These are phyloP conservation scores for Aphanocladium album DNA, from an alignment of 2,329 filamentous ascomycete genomes.

Conservation along the genomic window DNA sequence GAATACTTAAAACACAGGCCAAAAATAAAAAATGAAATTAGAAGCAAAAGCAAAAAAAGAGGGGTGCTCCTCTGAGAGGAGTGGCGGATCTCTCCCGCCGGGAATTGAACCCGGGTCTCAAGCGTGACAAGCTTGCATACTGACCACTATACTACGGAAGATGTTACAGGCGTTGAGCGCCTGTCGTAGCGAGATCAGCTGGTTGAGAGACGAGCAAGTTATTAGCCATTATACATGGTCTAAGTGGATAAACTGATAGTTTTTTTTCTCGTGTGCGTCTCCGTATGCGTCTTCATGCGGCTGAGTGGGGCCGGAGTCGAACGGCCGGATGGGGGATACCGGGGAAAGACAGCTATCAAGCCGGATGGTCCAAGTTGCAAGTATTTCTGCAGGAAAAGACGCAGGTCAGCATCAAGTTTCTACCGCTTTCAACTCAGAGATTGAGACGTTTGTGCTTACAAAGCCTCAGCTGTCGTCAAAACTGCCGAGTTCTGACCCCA, in stretches of 20 bases:
- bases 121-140: slow-evolving; percentile 21
- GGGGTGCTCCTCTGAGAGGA: slow-evolving; percentile 1
- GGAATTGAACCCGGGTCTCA: slow-evolving; percentile 21
- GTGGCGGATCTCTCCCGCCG: slow-evolving; percentile 19
- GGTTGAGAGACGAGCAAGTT: background rate
- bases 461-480: too few relatives aligned
- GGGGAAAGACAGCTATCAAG: too few relatives aligned
- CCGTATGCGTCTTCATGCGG: too few relatives aligned
- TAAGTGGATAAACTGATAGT: background rate
- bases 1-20: background rate
- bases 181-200: slow-evolving; percentile 18
- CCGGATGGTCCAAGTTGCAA: too few relatives aligned
- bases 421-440: too few relatives aligned
- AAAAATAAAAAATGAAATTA: background rate
- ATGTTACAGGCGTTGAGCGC: slow-evolving; percentile 13
- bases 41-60: background rate
- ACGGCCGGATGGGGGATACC: too few relatives aligned
- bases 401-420: too few relatives aligned
- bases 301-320: too few relatives aligned
- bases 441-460: too few relatives aligned
- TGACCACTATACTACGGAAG: slow-evolving; percentile 21
- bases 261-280: background rate
- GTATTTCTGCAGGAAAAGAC: too few relatives aligned
- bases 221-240: background rate
- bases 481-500: too few relatives aligned